Conservation (phyloP, 305 asterid species). For the Solanum hybrid region DNA sequence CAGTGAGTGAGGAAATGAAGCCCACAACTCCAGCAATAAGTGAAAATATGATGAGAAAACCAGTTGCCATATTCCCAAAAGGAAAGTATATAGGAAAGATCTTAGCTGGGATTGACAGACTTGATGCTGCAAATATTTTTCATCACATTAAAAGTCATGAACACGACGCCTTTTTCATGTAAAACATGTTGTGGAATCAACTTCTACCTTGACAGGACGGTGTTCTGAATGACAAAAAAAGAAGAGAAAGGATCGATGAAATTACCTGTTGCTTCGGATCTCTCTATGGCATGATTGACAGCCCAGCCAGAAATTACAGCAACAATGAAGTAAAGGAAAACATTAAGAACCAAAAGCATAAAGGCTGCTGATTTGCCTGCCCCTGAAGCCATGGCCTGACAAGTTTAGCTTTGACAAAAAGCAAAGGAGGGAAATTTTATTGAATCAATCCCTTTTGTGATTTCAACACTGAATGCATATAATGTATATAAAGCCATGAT, state of each 20-base stretch:
- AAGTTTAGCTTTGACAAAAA: conserved; percentile 1
- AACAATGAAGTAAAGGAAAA: conserved; percentile 57
- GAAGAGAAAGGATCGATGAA: neutral
- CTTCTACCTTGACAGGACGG: neutral
- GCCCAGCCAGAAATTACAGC: conserved; percentile 66
- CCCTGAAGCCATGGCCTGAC: conserved; percentile 64
- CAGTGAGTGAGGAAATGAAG: conserved; percentile 57
- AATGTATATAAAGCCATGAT: conserved; percentile 24
- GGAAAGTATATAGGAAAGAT: conserved; percentile 78
- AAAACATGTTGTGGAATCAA: neutral
- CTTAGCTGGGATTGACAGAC: conserved; percentile 37
- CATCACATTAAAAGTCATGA: neutral
- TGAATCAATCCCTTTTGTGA: conserved; percentile 11
- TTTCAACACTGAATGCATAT: conserved; percentile 10
- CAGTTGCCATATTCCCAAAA: conserved; percentile 85
- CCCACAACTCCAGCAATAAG: conserved; percentile 85
- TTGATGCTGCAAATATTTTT: conserved; percentile 51
- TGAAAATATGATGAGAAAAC: conserved; percentile 61
- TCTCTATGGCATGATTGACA: conserved; percentile 61
- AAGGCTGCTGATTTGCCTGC: conserved; percentile 76
- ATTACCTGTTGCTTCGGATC: conserved; percentile 44
- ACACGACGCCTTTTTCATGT: neutral
- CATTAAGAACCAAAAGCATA: conserved; percentile 40
- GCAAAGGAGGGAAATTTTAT: neutral
- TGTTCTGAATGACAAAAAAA: neutral